Evolutionary conservation across 805 yeast genomes (phyloP).

Genomic region (Jamesozyma rosinii): DNA sequence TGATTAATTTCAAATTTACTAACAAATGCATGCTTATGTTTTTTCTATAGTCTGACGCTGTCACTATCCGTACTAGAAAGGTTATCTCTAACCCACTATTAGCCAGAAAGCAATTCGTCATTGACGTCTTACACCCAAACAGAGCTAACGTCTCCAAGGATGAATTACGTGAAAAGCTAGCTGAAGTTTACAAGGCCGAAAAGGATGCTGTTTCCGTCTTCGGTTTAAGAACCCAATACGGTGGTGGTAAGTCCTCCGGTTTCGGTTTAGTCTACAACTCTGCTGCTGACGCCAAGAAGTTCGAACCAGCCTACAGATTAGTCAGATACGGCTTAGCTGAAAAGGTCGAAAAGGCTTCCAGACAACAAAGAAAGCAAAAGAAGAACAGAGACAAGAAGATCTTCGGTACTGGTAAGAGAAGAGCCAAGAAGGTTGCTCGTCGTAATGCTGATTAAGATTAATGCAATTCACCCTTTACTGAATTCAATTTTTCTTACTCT

Average conservation of each 20-base stretch:
- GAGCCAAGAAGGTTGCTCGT: conserved; percentile 85
- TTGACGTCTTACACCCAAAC: conserved; percentile 99
- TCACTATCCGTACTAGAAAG: conserved; percentile 98
- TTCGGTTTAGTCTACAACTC: conserved; percentile 98
- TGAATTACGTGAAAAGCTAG: conserved; percentile 92
- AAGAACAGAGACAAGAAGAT: conserved; percentile 99
- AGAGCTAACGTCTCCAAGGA: conserved; percentile 98
- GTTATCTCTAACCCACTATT: conserved; percentile 98
- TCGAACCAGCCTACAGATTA: conserved; percentile 98
- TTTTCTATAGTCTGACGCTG: conserved; percentile 81
- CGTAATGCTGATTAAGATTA: conserved; percentile 69
- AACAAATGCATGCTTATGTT: conserved; percentile 5
- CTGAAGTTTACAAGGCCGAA: conserved; percentile 82
- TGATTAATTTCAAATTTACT: conserved; percentile 9
- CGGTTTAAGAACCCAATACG: conserved; percentile 98
- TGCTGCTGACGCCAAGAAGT: conserved; percentile 93
- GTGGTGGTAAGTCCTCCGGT: conserved; percentile 99
- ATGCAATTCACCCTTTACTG: background rate
- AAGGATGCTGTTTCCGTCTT: conserved; percentile 93
- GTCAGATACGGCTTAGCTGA: conserved; percentile 97
- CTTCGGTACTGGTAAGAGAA: conserved; percentile 95
- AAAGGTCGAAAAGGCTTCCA: conserved; percentile 93
- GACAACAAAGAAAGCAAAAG: conserved; percentile 99
- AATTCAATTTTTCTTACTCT: background rate
- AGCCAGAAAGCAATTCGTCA: conserved; percentile 98